Evolutionary conservation across 1,284 basidiomycete genomes (phyloP), one percentile per base, ranked within the genome.

Genomic region (Cerioporus squamosus): DNA sequence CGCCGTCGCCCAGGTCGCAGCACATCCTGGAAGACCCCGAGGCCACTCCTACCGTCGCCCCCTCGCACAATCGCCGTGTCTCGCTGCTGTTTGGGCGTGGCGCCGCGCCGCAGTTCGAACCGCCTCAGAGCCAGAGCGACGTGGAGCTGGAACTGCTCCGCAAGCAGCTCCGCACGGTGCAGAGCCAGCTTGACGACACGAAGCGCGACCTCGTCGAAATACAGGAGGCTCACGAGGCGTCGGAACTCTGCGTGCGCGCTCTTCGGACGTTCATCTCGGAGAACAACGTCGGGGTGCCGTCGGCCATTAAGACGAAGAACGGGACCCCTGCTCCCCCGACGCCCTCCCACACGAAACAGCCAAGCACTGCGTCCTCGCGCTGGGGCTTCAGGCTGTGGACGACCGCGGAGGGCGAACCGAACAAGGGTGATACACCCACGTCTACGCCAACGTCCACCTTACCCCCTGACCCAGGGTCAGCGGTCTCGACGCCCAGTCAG

Each of bases 231-330:
- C 81, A 86, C 44, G 86, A 92, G 67, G 95, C 95, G 8, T 92
- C 89, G n/a, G 94, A 97, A 64, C 83, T 82, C 2, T 95, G 93
- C 69, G 86, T 92, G 60, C 85, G 84, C 55, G 91, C 91, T 0
- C 76, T 97, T 36, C 82, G 94, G 39, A 90, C 89, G 55, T 97
- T 94, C 70, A 95, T 97, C 66, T 85, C 87, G 22, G 87, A 91
- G 65, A 84, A 89, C 68, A 85, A 84, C 53, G 78, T 90, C 40
- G 84, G 83, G 4, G 70, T 72, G 47, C 59, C 69, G n/a, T 55
- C 66, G 17, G 42, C 61, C 3, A 42, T 42, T 18, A n/a, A 42
- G 40, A 51, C 64, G 57, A 48, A 46, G 24, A 55, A 47, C 42
- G 59, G 54, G 40, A 76, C 76, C 24, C 69, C 72, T 39, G 53